These are phyloP conservation scores for Zygosaccharomyces bisporus DNA, from an alignment of 805 yeast species.

Conservation along the genomic window DNA sequence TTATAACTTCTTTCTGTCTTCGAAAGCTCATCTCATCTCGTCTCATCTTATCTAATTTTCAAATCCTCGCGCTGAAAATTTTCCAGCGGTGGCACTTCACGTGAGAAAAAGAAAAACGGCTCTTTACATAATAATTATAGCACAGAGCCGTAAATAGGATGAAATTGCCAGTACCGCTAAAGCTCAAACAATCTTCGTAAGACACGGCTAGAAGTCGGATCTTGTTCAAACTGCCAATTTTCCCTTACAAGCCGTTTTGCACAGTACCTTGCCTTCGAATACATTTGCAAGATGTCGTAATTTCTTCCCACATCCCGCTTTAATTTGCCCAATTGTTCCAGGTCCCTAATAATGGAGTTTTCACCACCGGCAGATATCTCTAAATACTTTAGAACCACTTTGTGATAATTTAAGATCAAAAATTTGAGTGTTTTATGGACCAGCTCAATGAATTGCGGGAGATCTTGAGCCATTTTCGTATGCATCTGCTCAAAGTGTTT, in stretches of 20 bases:
- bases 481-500: conserved; percentile 31
- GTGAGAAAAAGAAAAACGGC: neutral
- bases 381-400: conserved; percentile 30
- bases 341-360: conserved; percentile 26
- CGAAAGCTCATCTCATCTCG: conserved; percentile 4
- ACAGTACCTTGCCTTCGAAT: conserved; percentile 29
- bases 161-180: conserved; percentile 6
- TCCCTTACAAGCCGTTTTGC: conserved; percentile 33
- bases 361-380: conserved; percentile 34
- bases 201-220: conserved; percentile 25
- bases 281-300: conserved; percentile 38
- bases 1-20: neutral
- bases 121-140: neutral
- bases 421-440: conserved; percentile 15
- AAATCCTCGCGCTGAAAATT: conserved; percentile 14
- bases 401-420: conserved; percentile 25
- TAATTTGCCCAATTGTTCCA: conserved; percentile 16
- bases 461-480: conserved; percentile 29
- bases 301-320: conserved; percentile 30
- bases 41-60: conserved; percentile 11
- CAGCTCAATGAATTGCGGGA: conserved; percentile 30
- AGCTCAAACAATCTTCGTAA: conserved; percentile 30
- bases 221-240: conserved; percentile 25
- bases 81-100: conserved; percentile 3
- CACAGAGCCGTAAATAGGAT: neutral